These are phyloP conservation scores for Striga hermonthica DNA, from an alignment of 305 asterid species.

Conservation along the genomic window DNA sequence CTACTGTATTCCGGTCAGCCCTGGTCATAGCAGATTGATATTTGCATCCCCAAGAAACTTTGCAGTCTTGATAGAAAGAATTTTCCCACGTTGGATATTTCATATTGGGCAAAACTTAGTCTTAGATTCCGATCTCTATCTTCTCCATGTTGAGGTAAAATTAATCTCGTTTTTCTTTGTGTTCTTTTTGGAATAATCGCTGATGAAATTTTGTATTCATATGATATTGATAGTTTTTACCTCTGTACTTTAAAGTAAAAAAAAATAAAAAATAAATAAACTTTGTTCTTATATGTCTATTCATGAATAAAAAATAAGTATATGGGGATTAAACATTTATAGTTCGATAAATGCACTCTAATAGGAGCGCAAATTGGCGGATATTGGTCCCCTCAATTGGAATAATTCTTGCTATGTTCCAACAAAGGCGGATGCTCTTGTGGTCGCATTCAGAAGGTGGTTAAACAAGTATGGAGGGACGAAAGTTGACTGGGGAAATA, in stretches of 20 bases:
- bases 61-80: constrained; percentile 59
- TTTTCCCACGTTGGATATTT: constrained; percentile 82
- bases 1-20: constrained; percentile 84
- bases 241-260: neutral
- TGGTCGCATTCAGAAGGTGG: constrained; percentile 80
- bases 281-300: no score
- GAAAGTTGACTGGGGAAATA: constrained; percentile 67
- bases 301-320: neutral
- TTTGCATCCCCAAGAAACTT: constrained; percentile 74
- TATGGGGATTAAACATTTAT: neutral
- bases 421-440: constrained; percentile 71
- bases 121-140: constrained; percentile 90
- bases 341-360: constrained; percentile 15
- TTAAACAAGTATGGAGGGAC: constrained; percentile 76
- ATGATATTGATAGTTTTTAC: neutral
- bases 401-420: constrained; percentile 77
- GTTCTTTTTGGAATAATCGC: neutral
- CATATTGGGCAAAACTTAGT: constrained; percentile 79
- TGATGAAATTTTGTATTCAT: neutral
- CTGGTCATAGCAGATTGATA: constrained; percentile 86
- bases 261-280: no score
- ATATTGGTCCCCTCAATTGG: constrained; percentile 70
- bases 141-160: constrained; percentile 81
- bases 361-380: constrained; percentile 67
- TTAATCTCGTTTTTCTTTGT: constrained; percentile 1